A percentile compares a stretch with the other conserved stretches of the same genome.
phyloP scores from a whole-genome alignment of 1,139 yeast species.

The Magnusiomyces magnusii region DNA sequence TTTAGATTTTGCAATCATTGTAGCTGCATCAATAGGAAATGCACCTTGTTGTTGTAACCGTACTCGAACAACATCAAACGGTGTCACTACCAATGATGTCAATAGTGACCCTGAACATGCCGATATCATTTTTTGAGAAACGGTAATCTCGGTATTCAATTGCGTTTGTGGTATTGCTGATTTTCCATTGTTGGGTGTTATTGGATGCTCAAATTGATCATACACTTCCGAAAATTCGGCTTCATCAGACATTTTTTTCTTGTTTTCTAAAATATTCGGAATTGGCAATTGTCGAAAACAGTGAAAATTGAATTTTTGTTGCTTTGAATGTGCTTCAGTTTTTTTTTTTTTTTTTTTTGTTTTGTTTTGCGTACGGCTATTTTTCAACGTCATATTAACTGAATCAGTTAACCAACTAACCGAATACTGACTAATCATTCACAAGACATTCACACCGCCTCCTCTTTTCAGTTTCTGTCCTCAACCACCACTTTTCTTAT shows the following conservation, averaged over 20 bases:
- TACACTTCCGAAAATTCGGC: conserved; percentile 20
- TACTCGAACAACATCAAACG: conserved; percentile 88
- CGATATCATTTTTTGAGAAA: conserved; percentile 68
- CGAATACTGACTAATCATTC: no score
- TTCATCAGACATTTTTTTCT: conserved; percentile 8
- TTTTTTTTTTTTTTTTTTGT: no score
- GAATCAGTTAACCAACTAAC: no score
- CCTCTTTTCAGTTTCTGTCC: no score
- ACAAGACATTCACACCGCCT: no score
- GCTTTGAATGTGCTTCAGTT: no score
- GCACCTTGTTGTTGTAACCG: conserved; percentile 80
- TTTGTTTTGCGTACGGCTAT: no score
- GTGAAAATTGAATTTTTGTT: no score
- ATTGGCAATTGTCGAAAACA: no score
- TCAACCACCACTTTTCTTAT: no score
- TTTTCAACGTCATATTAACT: no score
- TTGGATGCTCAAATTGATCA: not conserved
- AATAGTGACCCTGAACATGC: conserved; percentile 89
- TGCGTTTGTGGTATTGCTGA: not conserved
- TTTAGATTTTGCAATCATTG: conserved; percentile 18
- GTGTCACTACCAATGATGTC: conserved; percentile 77
- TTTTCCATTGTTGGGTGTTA: not conserved
- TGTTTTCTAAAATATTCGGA: no score
- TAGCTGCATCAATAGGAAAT: conserved; percentile 22
- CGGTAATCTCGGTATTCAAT: conserved; percentile 32